Evolutionary conservation across 768 basidiomycete genomes (phyloP).

Genomic region (Sarcomyxa edulis): DNA sequence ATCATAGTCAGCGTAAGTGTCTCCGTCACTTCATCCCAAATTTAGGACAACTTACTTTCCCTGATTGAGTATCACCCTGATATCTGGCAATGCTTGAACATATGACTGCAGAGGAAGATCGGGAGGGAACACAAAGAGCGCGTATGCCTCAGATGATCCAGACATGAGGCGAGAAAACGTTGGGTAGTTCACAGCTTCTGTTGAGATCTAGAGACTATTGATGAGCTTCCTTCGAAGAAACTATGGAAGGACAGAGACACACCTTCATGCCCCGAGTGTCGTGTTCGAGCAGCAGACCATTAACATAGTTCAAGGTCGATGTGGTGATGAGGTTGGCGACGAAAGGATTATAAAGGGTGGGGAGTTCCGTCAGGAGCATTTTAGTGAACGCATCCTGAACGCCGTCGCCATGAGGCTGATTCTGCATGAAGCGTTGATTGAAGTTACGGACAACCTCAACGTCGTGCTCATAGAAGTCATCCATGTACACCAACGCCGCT

Average conservation of each 20-base stretch:
- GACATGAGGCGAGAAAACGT: slow-evolving; percentile 5
- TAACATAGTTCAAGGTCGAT: slow-evolving; percentile 1
- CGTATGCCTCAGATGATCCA: slow-evolving; percentile 3
- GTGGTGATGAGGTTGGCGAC: slow-evolving; percentile 1
- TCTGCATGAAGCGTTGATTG: background rate
- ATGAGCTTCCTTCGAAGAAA: background rate
- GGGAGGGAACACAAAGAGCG: slow-evolving; percentile 2
- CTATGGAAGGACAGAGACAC: background rate
- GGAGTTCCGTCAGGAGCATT: slow-evolving; percentile 1
- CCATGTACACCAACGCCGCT: background rate
- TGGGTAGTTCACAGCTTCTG: slow-evolving; percentile 1
- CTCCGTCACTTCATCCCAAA: background rate
- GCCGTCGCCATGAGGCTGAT: background rate
- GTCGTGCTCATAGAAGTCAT: background rate
- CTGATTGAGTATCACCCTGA: slow-evolving; percentile 8
- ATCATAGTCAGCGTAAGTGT: background rate
- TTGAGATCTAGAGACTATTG: background rate
- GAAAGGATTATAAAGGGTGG: background rate
- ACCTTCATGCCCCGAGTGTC: slow-evolving; percentile 1
- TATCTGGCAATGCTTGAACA: slow-evolving; percentile 9
- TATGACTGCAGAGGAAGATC: background rate
- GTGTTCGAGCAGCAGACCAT: slow-evolving; percentile 2
- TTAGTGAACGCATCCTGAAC: slow-evolving; percentile 1
- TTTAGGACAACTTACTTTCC: slow-evolving; percentile 1
- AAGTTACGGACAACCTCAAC: background rate